Conservation (phyloP, 2,329 filamentous ascomycete species). For the Xylariales sp. region DNA sequence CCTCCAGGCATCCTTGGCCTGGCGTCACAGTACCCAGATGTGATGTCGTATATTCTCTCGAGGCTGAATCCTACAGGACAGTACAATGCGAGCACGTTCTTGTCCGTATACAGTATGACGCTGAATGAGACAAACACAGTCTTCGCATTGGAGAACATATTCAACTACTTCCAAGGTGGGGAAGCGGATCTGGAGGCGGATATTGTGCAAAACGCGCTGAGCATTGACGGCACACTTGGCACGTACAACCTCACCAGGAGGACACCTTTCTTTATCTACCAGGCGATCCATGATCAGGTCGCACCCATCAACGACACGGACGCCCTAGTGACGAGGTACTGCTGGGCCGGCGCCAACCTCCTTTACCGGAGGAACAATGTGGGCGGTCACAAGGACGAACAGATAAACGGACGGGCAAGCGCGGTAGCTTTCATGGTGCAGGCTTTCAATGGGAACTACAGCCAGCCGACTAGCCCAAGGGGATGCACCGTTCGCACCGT, state of each 20-base stretch:
- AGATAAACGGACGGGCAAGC: no score
- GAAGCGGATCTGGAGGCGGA: conserved; percentile 12
- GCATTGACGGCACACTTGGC: conserved; percentile 16
- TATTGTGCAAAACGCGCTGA: conserved; percentile 12
- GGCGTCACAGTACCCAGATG: conserved; percentile 25
- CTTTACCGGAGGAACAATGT: conserved; percentile 35
- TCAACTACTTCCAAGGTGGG: conserved; percentile 21
- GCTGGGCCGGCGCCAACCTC: conserved; percentile 32
- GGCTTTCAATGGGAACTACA: no score
- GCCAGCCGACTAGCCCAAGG: no score
- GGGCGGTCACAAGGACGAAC: no score
- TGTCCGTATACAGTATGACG: conserved; percentile 14
- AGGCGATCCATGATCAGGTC: conserved; percentile 37
- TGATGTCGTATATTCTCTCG: conserved; percentile 17
- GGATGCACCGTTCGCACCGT: no score
- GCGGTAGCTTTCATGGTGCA: no score
- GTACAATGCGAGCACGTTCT: conserved; percentile 15
- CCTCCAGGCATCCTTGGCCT: conserved; percentile 28
- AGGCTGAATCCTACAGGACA: conserved; percentile 14
- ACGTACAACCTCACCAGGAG: conserved; percentile 32
- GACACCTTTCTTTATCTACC: conserved; percentile 40
- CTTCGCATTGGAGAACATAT: conserved; percentile 20
- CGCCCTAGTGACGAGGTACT: conserved; percentile 32
- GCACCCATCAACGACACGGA: conserved; percentile 34
- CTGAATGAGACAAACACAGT: conserved; percentile 8